These are phyloP conservation scores for Phaseolus lunatus DNA, from an alignment of 306 rosid species.

Conservation along the genomic window DNA sequence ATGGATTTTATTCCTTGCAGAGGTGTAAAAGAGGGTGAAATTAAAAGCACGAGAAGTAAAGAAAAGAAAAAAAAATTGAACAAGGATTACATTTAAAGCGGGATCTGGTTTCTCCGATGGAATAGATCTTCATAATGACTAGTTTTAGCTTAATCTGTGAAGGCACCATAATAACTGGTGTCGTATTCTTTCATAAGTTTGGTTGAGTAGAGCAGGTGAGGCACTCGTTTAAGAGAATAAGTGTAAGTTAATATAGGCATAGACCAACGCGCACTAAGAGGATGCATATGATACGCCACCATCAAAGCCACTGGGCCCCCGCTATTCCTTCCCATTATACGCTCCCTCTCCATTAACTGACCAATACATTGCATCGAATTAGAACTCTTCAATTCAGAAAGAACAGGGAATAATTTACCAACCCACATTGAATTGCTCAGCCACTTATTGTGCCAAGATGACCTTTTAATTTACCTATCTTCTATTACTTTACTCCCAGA, in stretches of 20 bases:
- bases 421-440: not conserved
- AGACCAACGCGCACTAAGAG: not conserved
- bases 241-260: constrained; percentile 22
- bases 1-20: constrained; percentile 60
- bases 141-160: constrained; percentile 20
- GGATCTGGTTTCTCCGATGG: constrained; percentile 21
- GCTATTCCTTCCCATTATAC: constrained; percentile 18
- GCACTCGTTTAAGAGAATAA: constrained; percentile 38
- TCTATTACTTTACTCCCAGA: constrained; percentile 7
- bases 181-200: constrained; percentile 13
- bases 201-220: constrained; percentile 35
- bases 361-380: constrained; percentile 38
- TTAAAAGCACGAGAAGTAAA: not conserved
- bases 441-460: constrained; percentile 8
- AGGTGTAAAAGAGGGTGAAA: constrained; percentile 9
- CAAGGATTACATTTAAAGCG: constrained; percentile 10
- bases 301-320: constrained; percentile 21
- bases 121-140: constrained; percentile 46
- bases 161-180: constrained; percentile 25
- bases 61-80: constrained; percentile 24
- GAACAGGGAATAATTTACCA: constrained; percentile 29
- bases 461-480: not conserved
- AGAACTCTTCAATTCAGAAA: not conserved
- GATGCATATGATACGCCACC: constrained; percentile 10
- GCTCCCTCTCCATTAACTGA: constrained; percentile 11